phyloP scores from a whole-genome alignment of 768 basidiomycete genomes.

The Suillus discolor region DNA sequence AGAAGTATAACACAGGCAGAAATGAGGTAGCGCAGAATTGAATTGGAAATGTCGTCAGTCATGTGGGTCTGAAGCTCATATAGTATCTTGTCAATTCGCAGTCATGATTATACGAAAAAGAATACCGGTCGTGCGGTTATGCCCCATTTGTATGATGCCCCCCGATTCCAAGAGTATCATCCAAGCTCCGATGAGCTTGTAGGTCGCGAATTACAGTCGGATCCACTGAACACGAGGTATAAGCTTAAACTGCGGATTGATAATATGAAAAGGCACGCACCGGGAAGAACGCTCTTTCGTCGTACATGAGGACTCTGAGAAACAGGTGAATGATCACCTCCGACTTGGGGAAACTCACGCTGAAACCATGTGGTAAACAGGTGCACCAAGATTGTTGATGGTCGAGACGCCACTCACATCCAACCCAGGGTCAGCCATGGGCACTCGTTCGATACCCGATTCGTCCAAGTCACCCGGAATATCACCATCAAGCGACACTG shows the following conservation, averaged over 20 bases:
- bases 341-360: conserved; percentile 70
- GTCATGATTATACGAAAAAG: conserved; percentile 20
- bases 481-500: conserved; percentile 74
- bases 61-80: conserved; percentile 22
- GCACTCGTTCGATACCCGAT: conserved; percentile 83
- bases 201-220: conserved; percentile 86
- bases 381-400: conserved; percentile 19
- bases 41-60: conserved; percentile 29
- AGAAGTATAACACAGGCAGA: conserved; percentile 17
- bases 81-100: conserved; percentile 25
- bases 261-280: conserved; percentile 39
- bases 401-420: conserved; percentile 58
- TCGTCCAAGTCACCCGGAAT: conserved; percentile 72
- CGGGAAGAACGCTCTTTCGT: conserved; percentile 93
- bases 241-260: conserved; percentile 15
- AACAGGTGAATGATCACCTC: conserved; percentile 59
- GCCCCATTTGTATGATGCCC: conserved; percentile 31
- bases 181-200: conserved; percentile 84
- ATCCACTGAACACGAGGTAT: conserved; percentile 59
- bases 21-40: conserved; percentile 20
- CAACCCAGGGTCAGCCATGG: conserved; percentile 89
- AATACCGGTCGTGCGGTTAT: conserved; percentile 18
- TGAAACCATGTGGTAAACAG: conserved; percentile 31
- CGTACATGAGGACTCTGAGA: conserved; percentile 80
- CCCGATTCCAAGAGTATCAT: conserved; percentile 47